Evolutionary conservation across 768 basidiomycete species (phyloP).

Genomic region (Lactarius evosmus): DNA sequence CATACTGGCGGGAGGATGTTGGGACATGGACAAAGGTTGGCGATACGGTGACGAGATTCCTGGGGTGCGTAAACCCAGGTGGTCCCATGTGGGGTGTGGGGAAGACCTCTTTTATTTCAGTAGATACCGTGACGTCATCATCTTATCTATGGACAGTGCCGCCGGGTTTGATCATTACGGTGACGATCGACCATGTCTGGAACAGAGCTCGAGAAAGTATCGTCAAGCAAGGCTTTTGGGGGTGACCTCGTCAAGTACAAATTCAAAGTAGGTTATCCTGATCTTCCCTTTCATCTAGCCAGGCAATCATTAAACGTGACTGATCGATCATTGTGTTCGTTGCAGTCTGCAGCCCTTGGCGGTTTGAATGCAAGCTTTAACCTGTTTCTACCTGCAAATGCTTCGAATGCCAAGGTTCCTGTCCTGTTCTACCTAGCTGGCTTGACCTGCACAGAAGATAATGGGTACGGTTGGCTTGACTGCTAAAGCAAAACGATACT

Average conservation of each 20-base stretch:
- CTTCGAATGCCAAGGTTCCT: slow-evolving; percentile 49
- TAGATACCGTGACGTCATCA: slow-evolving; percentile 17
- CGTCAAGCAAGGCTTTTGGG: slow-evolving; percentile 74
- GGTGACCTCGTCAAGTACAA: slow-evolving; percentile 85
- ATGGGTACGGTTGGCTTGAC: slow-evolving; percentile 53
- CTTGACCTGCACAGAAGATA: slow-evolving; percentile 89
- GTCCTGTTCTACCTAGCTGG: slow-evolving; percentile 88
- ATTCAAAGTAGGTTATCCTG: slow-evolving; percentile 57
- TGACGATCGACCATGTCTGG: slow-evolving; percentile 19
- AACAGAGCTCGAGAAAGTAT: slow-evolving; percentile 59
- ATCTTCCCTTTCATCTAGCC: slow-evolving; percentile 21
- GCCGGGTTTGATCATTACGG: neutral
- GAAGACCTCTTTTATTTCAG: neutral
- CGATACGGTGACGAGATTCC: neutral
- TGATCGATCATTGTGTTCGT: slow-evolving; percentile 15
- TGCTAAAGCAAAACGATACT: neutral
- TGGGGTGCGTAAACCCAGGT: neutral
- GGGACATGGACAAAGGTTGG: slow-evolving; percentile 11
- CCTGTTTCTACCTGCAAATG: slow-evolving; percentile 74
- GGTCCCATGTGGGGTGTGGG: neutral
- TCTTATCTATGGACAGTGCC: neutral
- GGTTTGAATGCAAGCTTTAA: slow-evolving; percentile 77
- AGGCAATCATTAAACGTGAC: slow-evolving; percentile 6
- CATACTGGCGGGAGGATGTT: slow-evolving; percentile 27
- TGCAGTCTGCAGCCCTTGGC: slow-evolving; percentile 67